Evolutionary conservation across 2,329 filamentous ascomycete genomes (phyloP), one percentile per base, ranked within the genome.

Genomic region (Arthrobotrys conoides): DNA sequence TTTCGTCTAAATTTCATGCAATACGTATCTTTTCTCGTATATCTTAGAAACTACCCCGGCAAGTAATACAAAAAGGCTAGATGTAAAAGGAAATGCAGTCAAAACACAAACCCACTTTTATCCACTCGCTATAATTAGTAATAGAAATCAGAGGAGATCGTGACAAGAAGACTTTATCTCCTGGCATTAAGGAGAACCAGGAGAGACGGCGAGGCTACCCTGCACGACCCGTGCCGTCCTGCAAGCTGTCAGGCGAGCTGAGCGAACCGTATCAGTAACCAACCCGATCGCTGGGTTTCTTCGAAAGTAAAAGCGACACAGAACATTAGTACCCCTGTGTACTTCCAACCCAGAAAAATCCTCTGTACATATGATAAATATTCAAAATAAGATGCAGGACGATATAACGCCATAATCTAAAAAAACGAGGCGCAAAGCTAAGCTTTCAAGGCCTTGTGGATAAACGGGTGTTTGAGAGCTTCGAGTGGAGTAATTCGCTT

Each of bases 381-480:
- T 53, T 53, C 44, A 22, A 44, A 41, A 59, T 5, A 27, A 36
- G 36, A 65, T 22, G n/a, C 20, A 46, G 46, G 49, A 18, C n/a
- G 24, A 24, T 5, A 61, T 48, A 69, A 49, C 38, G 36, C 71
- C 55, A 55, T 33, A 55, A 24, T 27, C 38, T 38, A 20, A 33
- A 30, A 46, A 49, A 33, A 68, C 53, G 44, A 57, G 66, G 61
- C 64, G 51, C 12, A 5, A 9, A 16, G 12, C 61, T 41, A 79
- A 73, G 65, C 64, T 57, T 79, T 79, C 38, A 65, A 10, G 24
- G 69, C 30, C 49, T 64, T 65, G 51, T 71, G 59, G 22, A 98
- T 93, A 85, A 98, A 98, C 0, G 92, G 92, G 86, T 98, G 95
- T 83, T 90, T 91, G 82, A 98, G 86, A 61, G 96, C 96, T 83